phyloP scores from a whole-genome alignment of 495 filamentous ascomycete species.

The Copromyces sp. region DNA sequence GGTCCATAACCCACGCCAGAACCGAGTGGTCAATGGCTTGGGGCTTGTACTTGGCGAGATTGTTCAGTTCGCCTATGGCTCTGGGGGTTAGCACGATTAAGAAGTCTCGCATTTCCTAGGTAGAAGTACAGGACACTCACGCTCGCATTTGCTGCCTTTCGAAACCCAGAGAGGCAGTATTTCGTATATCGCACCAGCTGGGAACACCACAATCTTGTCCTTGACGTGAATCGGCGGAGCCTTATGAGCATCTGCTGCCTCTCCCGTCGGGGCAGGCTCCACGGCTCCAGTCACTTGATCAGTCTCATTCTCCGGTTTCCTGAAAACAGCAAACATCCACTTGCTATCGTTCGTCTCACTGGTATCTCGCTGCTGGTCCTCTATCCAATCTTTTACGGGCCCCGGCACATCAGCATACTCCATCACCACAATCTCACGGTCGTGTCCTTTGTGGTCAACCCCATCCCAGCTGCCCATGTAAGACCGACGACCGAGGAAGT shows the following conservation, averaged over 20 bases:
- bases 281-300: slow-evolving; percentile 10
- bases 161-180: slow-evolving; percentile 25
- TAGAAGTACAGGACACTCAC: slow-evolving; percentile 12
- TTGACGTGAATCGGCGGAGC: slow-evolving; percentile 7
- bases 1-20: slow-evolving; percentile 22
- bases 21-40: slow-evolving; percentile 17
- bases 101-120: neutral
- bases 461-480: slow-evolving; percentile 26
- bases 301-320: slow-evolving; percentile 17
- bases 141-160: slow-evolving; percentile 22
- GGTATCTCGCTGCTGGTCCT: slow-evolving; percentile 17
- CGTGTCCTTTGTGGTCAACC: slow-evolving; percentile 22
- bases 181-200: slow-evolving; percentile 23
- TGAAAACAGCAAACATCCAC: slow-evolving; percentile 21
- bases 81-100: neutral
- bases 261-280: slow-evolving; percentile 4
- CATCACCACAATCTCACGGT: slow-evolving; percentile 26
- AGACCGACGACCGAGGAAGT: slow-evolving; percentile 11
- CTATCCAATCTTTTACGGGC: slow-evolving; percentile 20
- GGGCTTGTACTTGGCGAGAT: slow-evolving; percentile 19
- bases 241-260: neutral
- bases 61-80: slow-evolving; percentile 15
- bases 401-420: slow-evolving; percentile 24
- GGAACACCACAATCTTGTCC: slow-evolving; percentile 27
- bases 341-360: slow-evolving; percentile 9